phyloP scores from a whole-genome alignment of 202 grass and related monocot genomes.

The Carex arenaria region DNA sequence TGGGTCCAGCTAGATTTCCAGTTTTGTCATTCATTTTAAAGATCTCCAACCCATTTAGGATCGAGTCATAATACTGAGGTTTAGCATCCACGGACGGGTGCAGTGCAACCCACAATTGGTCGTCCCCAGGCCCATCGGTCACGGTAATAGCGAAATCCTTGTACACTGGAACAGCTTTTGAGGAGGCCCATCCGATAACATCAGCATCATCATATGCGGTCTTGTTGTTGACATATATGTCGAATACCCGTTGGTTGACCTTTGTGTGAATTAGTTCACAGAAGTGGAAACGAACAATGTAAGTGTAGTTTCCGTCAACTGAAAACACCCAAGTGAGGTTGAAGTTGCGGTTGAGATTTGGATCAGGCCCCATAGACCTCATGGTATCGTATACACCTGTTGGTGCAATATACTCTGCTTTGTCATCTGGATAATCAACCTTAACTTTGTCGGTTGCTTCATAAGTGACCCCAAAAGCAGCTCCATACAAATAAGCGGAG shows the following conservation, averaged over 20 bases:
- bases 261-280: slow-evolving; percentile 67
- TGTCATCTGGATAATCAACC: slow-evolving; percentile 34
- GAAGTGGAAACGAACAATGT: slow-evolving; percentile 71
- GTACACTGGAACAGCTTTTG: slow-evolving; percentile 55
- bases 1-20: slow-evolving; percentile 51
- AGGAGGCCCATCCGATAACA: slow-evolving; percentile 52
- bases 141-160: slow-evolving; percentile 60
- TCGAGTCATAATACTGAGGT: slow-evolving; percentile 77
- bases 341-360: slow-evolving; percentile 63
- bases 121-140: slow-evolving; percentile 34
- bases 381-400: slow-evolving; percentile 45
- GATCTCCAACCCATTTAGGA: slow-evolving; percentile 81
- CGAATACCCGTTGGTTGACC: slow-evolving; percentile 72
- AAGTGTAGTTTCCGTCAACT: slow-evolving; percentile 85
- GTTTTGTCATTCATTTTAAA: slow-evolving; percentile 64
- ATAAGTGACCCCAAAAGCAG: slow-evolving; percentile 38
- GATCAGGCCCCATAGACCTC: slow-evolving; percentile 79
- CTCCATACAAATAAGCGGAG: slow-evolving; percentile 62
- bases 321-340: slow-evolving; percentile 82
- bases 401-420: slow-evolving; percentile 56
- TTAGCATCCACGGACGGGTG: slow-evolving; percentile 57
- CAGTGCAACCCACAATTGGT: slow-evolving; percentile 65
- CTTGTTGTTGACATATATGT: slow-evolving; percentile 90
- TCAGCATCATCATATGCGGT: slow-evolving; percentile 59
- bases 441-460: slow-evolving; percentile 35